Percentiles rank a stretch among this genome's conserved stretches.
phyloP scores from a whole-genome alignment of 306 rosid species.

The Rosa lucieae region DNA sequence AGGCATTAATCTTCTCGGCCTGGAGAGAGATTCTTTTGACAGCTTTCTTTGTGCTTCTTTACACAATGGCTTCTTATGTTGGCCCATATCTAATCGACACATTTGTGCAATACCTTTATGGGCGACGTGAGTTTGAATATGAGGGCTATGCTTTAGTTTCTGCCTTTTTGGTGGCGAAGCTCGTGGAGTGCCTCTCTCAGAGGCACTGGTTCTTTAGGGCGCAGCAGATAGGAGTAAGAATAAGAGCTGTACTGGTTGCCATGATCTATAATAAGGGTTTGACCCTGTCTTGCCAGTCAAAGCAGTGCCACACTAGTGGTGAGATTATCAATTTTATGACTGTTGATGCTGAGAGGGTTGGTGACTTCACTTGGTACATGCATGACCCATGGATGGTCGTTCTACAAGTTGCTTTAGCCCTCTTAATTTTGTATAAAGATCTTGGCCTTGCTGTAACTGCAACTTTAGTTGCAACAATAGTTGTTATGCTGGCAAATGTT shows the following conservation, averaged over 20 bases:
- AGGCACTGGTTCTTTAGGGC: constrained; percentile 66
- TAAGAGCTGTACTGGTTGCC: constrained; percentile 55
- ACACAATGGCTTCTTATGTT: no score
- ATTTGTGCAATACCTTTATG: constrained; percentile 71
- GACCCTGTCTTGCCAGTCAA: constrained; percentile 62
- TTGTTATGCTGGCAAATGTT: constrained; percentile 63
- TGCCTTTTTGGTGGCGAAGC: constrained; percentile 60
- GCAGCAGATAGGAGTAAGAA: constrained; percentile 60
- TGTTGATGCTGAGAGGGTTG: constrained; percentile 78
- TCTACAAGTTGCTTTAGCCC: constrained; percentile 66
- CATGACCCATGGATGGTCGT: constrained; percentile 65
- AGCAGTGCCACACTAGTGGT: constrained; percentile 57
- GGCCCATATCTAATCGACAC: constrained; percentile 63
- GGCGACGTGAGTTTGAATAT: constrained; percentile 40
- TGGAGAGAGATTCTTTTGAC: no score
- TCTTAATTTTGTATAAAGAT: constrained; percentile 61
- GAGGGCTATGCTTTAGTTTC: constrained; percentile 63
- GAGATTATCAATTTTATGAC: constrained; percentile 81
- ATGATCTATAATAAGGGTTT: constrained; percentile 65
- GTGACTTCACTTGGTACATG: constrained; percentile 65
- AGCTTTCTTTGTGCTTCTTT: no score
- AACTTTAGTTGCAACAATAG: constrained; percentile 59
- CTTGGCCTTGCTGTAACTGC: constrained; percentile 79
- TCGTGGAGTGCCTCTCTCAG: constrained; percentile 57
- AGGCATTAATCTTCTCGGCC: no score